These are phyloP conservation scores for Backusella psychrophila DNA, from an alignment of 192 early-diverging fungal genomes.

Conservation along the genomic window DNA sequence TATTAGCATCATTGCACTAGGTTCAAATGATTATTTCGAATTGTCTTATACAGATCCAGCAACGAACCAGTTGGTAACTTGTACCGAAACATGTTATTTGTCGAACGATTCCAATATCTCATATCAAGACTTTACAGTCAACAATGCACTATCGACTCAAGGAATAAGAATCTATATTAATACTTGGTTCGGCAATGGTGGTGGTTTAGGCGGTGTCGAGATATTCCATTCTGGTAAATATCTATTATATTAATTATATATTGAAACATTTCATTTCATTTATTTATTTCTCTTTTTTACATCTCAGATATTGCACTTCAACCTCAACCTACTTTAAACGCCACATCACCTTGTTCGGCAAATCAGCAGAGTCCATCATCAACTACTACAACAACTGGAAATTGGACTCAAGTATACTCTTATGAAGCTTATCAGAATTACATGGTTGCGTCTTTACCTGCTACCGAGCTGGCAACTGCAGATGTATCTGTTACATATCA, in stretches of 20 bases:
- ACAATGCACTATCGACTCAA: constrained; percentile 36
- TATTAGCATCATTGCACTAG: constrained; percentile 52
- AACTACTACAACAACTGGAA: constrained; percentile 9
- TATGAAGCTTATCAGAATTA: constrained; percentile 20
- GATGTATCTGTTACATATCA: constrained; percentile 19
- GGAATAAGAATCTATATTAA: constrained; percentile 52
- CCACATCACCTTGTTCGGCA: background rate
- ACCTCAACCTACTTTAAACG: background rate
- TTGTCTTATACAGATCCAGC: constrained; percentile 64
- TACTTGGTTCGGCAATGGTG: constrained; percentile 37
- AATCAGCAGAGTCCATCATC: background rate
- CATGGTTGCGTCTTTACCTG: constrained; percentile 21
- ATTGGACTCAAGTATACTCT: constrained; percentile 15
- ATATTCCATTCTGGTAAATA: constrained; percentile 36
- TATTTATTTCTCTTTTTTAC: background rate
- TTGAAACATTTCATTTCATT: background rate
- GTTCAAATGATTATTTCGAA: constrained; percentile 52
- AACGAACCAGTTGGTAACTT: constrained; percentile 39
- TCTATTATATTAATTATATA: background rate
- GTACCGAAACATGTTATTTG: constrained; percentile 37
- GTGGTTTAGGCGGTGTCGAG: constrained; percentile 25
- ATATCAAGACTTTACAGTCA: constrained; percentile 49
- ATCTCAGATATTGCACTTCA: constrained; percentile 15
- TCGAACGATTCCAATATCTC: constrained; percentile 27
- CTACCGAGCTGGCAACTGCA: constrained; percentile 7